phyloP scores from a whole-genome alignment of 345 rosid species.

The Camelina neglecta region DNA sequence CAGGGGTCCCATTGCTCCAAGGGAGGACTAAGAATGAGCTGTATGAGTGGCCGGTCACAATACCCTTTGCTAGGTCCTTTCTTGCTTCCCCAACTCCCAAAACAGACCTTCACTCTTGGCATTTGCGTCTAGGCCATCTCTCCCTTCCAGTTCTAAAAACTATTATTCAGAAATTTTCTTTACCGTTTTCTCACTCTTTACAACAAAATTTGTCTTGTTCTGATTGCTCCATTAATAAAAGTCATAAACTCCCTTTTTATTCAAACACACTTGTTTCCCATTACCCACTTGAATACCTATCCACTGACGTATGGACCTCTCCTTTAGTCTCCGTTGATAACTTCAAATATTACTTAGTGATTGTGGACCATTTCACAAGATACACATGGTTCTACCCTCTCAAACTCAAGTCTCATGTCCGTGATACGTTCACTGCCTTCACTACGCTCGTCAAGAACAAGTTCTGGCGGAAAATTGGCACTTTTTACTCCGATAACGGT shows the following conservation, averaged over 20 bases:
- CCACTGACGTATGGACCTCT: background rate
- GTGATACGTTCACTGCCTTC: background rate
- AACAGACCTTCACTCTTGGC: background rate
- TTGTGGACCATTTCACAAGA: background rate
- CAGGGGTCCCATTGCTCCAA: background rate
- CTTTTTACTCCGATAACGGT: background rate
- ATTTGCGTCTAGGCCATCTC: background rate
- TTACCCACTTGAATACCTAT: background rate
- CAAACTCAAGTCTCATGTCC: background rate
- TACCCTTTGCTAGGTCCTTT: too few relatives aligned
- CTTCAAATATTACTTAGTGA: too few relatives aligned
- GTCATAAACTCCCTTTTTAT: background rate
- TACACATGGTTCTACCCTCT: background rate
- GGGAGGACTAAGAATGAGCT: background rate
- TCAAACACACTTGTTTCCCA: background rate
- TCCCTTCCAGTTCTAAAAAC: background rate
- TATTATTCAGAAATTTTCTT: background rate
- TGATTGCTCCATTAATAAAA: background rate
- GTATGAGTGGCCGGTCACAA: background rate
- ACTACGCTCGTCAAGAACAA: background rate
- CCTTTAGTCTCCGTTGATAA: background rate
- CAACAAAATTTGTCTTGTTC: background rate
- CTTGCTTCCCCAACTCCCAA: background rate
- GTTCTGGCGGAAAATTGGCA: background rate
- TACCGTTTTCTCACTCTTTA: fast-evolving